These are phyloP conservation scores for Trichoderma polysporum DNA, from an alignment of 2,329 filamentous ascomycete genomes.

Conservation along the genomic window DNA sequence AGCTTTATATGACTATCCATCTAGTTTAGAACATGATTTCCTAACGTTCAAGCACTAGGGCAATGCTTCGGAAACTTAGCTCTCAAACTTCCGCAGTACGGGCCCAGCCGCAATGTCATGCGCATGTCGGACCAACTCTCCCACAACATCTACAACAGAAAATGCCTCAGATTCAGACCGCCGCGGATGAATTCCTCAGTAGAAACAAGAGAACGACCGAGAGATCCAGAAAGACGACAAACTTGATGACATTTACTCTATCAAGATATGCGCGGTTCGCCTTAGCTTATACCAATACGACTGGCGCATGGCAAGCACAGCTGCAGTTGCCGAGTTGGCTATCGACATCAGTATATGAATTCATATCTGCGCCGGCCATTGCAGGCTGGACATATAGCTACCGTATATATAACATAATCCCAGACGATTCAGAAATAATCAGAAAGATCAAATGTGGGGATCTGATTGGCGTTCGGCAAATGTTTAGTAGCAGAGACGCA, in stretches of 20 bases:
- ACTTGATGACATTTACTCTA: not conserved
- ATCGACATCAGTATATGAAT: slow-evolving; percentile 23
- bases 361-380: slow-evolving; percentile 22
- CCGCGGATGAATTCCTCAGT: not conserved
- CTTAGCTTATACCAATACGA: slow-evolving; percentile 3
- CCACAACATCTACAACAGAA: not conserved
- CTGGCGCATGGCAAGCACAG: slow-evolving; percentile 27
- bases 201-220: not conserved
- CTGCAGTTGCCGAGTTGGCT: slow-evolving; percentile 30
- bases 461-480: slow-evolving; percentile 22
- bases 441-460: slow-evolving; percentile 22
- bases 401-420: slow-evolving; percentile 28
- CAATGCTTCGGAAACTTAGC: slow-evolving; percentile 22
- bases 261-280: slow-evolving; percentile 23
- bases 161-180: not conserved
- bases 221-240: not conserved
- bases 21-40: not conserved
- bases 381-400: slow-evolving; percentile 27
- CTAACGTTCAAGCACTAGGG: slow-evolving; percentile 21
- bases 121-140: not conserved
- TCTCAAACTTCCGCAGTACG: slow-evolving; percentile 22
- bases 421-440: slow-evolving; percentile 23
- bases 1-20: not conserved
- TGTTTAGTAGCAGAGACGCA: slow-evolving; percentile 26
- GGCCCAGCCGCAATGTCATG: slow-evolving; percentile 19